Percentiles rank a stretch among this genome's conserved stretches.
Conservation (phyloP, 352 stramenopile species). For the Plasmopara viticola region DNA sequence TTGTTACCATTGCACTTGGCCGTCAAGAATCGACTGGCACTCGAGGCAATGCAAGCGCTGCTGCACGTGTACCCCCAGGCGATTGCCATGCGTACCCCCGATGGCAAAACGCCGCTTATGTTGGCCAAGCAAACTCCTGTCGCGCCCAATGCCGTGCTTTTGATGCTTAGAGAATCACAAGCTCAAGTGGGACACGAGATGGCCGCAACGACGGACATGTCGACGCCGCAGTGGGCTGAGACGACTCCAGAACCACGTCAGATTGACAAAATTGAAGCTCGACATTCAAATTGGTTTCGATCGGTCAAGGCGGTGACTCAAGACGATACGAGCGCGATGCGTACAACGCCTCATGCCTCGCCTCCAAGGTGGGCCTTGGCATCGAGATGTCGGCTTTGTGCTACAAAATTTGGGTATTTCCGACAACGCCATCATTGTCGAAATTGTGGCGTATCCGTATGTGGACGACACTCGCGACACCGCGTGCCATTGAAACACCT, state of each 20-base stretch:
- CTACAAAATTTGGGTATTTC: conserved; percentile 71
- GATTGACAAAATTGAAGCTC: not conserved
- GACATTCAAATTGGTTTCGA: conserved; percentile 15
- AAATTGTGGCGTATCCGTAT: conserved; percentile 76
- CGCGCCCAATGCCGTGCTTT: conserved; percentile 16
- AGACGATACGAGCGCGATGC: conserved; percentile 20
- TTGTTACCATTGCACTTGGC: conserved; percentile 66
- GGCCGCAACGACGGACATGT: conserved; percentile 10
- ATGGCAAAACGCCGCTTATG: conserved; percentile 39
- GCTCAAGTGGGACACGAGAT: conserved; percentile 5
- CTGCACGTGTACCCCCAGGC: conserved; percentile 60
- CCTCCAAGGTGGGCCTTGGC: conserved; percentile 51
- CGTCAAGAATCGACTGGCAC: conserved; percentile 46
- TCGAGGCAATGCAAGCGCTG: conserved; percentile 58
- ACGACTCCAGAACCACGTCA: not conserved
- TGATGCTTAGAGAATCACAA: conserved; percentile 37
- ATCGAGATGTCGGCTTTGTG: conserved; percentile 58
- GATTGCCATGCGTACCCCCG: conserved; percentile 37
- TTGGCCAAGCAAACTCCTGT: conserved; percentile 39
- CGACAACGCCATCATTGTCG: conserved; percentile 75
- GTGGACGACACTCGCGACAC: conserved; percentile 57
- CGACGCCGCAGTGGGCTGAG: conserved; percentile 11
- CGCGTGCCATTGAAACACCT: conserved; percentile 53
- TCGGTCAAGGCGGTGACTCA: conserved; percentile 14
- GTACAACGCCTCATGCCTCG: conserved; percentile 16